phyloP scores from a whole-genome alignment of 2,329 filamentous ascomycete genomes.

The Exophiala alcalophila region DNA sequence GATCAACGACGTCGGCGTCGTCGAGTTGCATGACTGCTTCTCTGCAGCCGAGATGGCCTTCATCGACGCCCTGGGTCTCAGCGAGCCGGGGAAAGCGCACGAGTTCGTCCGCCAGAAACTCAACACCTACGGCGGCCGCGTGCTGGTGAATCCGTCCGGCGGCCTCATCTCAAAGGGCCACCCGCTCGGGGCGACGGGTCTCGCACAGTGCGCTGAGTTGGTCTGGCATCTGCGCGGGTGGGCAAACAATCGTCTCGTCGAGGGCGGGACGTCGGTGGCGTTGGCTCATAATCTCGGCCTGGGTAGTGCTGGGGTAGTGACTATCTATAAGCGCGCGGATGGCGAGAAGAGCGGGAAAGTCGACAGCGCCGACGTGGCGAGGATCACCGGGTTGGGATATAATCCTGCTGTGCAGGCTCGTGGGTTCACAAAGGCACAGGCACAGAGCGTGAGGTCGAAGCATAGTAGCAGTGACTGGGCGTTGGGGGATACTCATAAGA shows the following conservation, averaged over 20 bases:
- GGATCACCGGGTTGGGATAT: slow-evolving; percentile 70
- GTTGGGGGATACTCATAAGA: slow-evolving; percentile 67
- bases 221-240: slow-evolving; percentile 94
- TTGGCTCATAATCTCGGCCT: slow-evolving; percentile 93
- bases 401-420: slow-evolving; percentile 89
- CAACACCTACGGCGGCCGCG: slow-evolving; percentile 81
- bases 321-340: slow-evolving; percentile 81
- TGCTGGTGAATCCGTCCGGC: slow-evolving; percentile 88
- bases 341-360: slow-evolving; percentile 48
- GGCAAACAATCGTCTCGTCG: slow-evolving; percentile 83
- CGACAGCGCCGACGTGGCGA: slow-evolving; percentile 59
- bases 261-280: no score
- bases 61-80: slow-evolving; percentile 80
- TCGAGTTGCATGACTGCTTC: slow-evolving; percentile 96
- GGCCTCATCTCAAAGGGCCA: slow-evolving; percentile 95
- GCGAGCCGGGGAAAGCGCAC: slow-evolving; percentile 77
- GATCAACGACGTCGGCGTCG: slow-evolving; percentile 72
- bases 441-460: slow-evolving; percentile 65
- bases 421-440: slow-evolving; percentile 77
- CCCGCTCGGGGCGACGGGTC: slow-evolving; percentile 76
- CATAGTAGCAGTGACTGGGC: slow-evolving; percentile 69
- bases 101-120: slow-evolving; percentile 82
- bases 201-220: slow-evolving; percentile 91
- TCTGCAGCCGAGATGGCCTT: slow-evolving; percentile 92
- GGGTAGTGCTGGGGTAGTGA: slow-evolving; percentile 84